Conservation (phyloP, 2,329 filamentous ascomycete species). For the Penicillium sp. region DNA sequence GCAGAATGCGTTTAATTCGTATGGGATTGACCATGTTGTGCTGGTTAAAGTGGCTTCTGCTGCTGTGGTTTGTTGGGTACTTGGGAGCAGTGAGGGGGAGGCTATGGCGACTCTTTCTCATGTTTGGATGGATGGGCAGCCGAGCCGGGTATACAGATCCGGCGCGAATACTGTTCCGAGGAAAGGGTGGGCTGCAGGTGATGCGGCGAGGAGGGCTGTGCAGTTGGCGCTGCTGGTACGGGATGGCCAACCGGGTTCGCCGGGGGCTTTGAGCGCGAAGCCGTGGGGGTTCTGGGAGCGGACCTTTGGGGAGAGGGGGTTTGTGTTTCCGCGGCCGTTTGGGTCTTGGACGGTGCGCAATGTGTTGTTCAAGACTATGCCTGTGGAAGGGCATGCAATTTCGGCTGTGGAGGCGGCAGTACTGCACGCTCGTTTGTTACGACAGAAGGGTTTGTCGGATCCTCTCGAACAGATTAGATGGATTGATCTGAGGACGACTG, state of each 20-base stretch:
- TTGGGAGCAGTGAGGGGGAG: slow-evolving; percentile 36
- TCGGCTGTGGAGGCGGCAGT: slow-evolving; percentile 35
- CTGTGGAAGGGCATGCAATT: slow-evolving; percentile 36
- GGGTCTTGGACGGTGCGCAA: slow-evolving; percentile 24
- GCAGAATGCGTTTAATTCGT: slow-evolving; percentile 38
- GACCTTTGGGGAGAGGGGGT: slow-evolving; percentile 21
- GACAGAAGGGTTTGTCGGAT: slow-evolving; percentile 9
- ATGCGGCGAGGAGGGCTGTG: slow-evolving; percentile 42
- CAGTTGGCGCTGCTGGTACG: slow-evolving; percentile 34
- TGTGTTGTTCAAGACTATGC: slow-evolving; percentile 28
- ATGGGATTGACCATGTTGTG: slow-evolving; percentile 44
- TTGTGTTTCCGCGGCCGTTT: slow-evolving; percentile 19
- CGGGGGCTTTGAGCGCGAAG: slow-evolving; percentile 29
- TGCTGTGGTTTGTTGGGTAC: slow-evolving; percentile 38
- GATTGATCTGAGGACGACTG: slow-evolving; percentile 30
- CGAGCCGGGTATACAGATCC: slow-evolving; percentile 36
- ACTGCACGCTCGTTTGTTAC: slow-evolving; percentile 13
- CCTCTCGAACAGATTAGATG: slow-evolving; percentile 22
- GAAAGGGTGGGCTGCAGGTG: slow-evolving; percentile 45
- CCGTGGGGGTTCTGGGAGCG: slow-evolving; percentile 38
- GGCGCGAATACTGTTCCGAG: slow-evolving; percentile 36
- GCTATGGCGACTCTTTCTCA: slow-evolving; percentile 38
- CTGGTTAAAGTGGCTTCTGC: slow-evolving; percentile 44
- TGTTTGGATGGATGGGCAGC: slow-evolving; percentile 41
- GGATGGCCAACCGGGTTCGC: slow-evolving; percentile 29